Percentiles rank a stretch among this genome's conserved stretches.
phyloP scores from a whole-genome alignment of 306 rosid genomes.

The Acacia melanoxylon region DNA sequence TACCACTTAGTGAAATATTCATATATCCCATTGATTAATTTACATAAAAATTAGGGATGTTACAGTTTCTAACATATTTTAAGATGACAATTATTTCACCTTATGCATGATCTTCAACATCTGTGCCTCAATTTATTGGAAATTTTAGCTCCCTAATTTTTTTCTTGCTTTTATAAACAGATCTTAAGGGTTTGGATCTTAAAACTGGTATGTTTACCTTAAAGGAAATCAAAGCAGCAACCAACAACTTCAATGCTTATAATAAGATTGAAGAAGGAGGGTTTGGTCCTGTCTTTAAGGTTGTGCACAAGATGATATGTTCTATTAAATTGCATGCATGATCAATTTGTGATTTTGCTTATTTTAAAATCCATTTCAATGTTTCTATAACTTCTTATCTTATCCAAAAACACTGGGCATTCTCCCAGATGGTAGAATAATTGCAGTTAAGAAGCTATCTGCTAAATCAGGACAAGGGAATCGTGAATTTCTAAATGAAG shows the following conservation, averaged over 20 bases:
- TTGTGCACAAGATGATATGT: neutral
- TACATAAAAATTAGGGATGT: too few species aligned
- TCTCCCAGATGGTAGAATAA: constrained; percentile 43
- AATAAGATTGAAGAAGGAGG: constrained; percentile 82
- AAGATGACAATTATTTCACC: neutral
- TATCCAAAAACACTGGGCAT: constrained; percentile 43
- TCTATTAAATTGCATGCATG: neutral
- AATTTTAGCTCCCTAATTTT: neutral
- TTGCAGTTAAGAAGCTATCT: constrained; percentile 63
- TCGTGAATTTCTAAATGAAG: constrained; percentile 61
- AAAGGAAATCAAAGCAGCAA: constrained; percentile 58
- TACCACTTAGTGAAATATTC: too few species aligned
- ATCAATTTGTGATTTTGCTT: neutral
- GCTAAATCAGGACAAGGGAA: constrained; percentile 63
- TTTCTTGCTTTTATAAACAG: constrained; percentile 37
- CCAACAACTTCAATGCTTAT: constrained; percentile 49
- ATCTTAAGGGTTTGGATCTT: constrained; percentile 43
- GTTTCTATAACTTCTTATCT: neutral
- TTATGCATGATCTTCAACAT: neutral
- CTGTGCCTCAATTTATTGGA: neutral
- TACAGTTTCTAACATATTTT: neutral
- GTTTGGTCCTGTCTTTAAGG: constrained; percentile 72
- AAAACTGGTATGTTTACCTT: constrained; percentile 46
- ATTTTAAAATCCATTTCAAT: neutral
- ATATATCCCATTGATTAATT: too few species aligned